Evolutionary conservation across 192 early-diverging fungal species (phyloP), one percentile per base, ranked within the genome.

Genomic region (Cetraspora pellucida): DNA sequence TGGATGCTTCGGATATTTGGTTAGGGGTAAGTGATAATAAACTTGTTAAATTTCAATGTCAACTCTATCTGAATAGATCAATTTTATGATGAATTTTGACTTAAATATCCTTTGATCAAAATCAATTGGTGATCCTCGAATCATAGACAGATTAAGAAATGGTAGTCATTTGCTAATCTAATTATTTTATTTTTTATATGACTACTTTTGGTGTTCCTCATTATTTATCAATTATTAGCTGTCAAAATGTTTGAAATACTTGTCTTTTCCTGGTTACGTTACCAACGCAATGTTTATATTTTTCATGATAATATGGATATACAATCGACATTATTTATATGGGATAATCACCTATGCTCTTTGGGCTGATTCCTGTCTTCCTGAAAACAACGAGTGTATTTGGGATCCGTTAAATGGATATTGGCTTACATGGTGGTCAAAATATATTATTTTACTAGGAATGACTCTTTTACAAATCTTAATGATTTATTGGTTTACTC

Each of bases 221-320:
- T 23, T 23, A 11, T 23, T 3, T 5, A 61, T 11, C 13, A 52
- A 69, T 28, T 6, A 13, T 13, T 79, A 89, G 88, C 68, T 89
- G 17, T 92, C 94, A 31, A 95, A 95, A 82, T 88, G 87, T 61
- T 79, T 93, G 28, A 92, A 93, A 74, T 95, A 95, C 59, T 52
- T 91, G n/a, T 78, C 81, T 16, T 84, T 89, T 27, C 84, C 77
- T 3, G 68, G 84, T 21, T 81, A 77, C 44, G 60, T 87, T 9
- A 88, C 90, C 74, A 88, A 91, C 11, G 73, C 55, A 1, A 87
- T 85, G 8, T 95, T 95, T 85, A 87, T 82, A 9, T 31, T 87
- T 8, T 91, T 94, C 67, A 81, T 94, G 60, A 25, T 92, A 10
- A 85, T 88, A 27, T 94, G 94, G 94, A 55, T 91, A 43, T 89